These are phyloP conservation scores for Leccinum uliginosum DNA, from an alignment of 768 basidiomycete species.

Conservation along the genomic window DNA sequence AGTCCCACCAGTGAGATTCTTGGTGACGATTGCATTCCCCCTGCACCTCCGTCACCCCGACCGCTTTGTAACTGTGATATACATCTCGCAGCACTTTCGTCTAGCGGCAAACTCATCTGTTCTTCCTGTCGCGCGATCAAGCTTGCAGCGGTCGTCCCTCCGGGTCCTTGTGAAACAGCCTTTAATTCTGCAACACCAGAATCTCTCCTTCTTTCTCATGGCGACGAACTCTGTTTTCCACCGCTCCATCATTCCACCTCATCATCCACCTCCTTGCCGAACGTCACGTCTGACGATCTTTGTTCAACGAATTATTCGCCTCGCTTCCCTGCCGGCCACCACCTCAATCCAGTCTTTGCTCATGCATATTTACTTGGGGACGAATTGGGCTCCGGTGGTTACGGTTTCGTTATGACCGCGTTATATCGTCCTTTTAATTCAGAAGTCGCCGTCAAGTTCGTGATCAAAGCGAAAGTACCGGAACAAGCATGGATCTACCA, in stretches of 20 bases:
- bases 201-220: slow-evolving; percentile 25
- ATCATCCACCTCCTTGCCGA: not conserved
- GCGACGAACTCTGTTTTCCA: not conserved
- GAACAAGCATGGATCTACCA: slow-evolving; percentile 55
- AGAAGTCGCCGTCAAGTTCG: slow-evolving; percentile 94
- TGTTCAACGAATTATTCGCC: slow-evolving; percentile 34
- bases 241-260: slow-evolving; percentile 4
- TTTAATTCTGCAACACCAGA: not conserved
- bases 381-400: slow-evolving; percentile 87
- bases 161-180: not conserved
- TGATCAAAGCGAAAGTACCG: slow-evolving; percentile 70
- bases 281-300: slow-evolving; percentile 9
- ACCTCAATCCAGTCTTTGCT: slow-evolving; percentile 57
- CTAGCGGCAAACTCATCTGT: not conserved
- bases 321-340: slow-evolving; percentile 59
- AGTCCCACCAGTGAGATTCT: not conserved
- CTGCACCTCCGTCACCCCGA: not conserved
- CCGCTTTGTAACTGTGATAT: not conserved
- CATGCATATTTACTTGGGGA: slow-evolving; percentile 59
- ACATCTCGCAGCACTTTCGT: not conserved
- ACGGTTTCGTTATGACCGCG: slow-evolving; percentile 93
- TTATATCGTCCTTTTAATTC: slow-evolving; percentile 49
- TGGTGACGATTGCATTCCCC: not conserved
- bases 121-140: not conserved
- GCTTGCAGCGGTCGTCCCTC: not conserved